Evolutionary conservation across 2,329 filamentous ascomycete species (phyloP).

Genomic region (Epichloe brachyelytri): DNA sequence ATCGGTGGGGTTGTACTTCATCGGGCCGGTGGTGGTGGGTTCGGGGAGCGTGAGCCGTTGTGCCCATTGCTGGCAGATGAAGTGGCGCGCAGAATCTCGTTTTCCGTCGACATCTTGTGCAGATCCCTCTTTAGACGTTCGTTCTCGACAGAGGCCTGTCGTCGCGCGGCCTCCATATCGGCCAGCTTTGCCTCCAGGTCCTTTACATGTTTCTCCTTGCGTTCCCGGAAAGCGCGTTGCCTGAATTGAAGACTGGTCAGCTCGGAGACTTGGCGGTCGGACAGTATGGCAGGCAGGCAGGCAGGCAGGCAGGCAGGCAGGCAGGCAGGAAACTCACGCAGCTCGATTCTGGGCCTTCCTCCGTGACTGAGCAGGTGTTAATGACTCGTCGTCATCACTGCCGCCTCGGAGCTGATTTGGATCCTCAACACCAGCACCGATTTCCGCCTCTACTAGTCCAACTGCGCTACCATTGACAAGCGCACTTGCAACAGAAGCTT

Average conservation of each 20-base stretch:
- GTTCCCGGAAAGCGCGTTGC: constrained; percentile 89
- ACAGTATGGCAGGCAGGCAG: neutral
- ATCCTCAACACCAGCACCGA: constrained; percentile 26
- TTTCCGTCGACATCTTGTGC: constrained; percentile 76
- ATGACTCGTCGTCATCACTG: constrained; percentile 42
- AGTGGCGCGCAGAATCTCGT: constrained; percentile 81
- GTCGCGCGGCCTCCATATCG: constrained; percentile 60
- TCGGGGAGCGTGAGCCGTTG: constrained; percentile 29
- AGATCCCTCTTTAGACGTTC: constrained; percentile 75
- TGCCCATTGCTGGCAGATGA: constrained; percentile 29
- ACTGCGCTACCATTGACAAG: constrained; percentile 10
- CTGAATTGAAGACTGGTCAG: constrained; percentile 30
- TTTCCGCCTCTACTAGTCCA: constrained; percentile 18
- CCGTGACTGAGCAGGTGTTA: constrained; percentile 45
- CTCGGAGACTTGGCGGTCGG: neutral
- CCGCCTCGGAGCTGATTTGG: constrained; percentile 20
- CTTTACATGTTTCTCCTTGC: constrained; percentile 88
- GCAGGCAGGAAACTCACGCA: constrained; percentile 33
- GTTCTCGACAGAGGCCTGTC: constrained; percentile 66
- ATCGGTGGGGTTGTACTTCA: constrained; percentile 59
- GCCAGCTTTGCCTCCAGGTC: constrained; percentile 82
- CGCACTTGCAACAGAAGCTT: constrained; percentile 11
- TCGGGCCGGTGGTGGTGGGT: constrained; percentile 49
- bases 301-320: neutral
- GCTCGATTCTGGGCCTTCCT: constrained; percentile 50